Base-by-base conservation (phyloP, 371 early-diverging fungal species). In the Actinomucor elegans region DNA sequence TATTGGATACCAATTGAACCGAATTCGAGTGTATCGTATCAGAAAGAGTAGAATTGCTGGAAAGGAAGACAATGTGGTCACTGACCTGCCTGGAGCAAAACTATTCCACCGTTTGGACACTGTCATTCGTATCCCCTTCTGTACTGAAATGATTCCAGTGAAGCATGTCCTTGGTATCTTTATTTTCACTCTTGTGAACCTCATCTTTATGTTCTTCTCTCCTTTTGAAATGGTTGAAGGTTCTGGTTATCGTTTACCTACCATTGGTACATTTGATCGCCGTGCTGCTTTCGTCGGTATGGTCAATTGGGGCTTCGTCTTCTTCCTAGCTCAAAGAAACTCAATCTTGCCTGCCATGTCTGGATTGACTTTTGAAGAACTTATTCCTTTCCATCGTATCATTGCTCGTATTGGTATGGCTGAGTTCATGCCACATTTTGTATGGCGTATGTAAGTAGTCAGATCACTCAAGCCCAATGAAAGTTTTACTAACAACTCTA, bases 341-440 rank as follows among this genome's bases (percentile, higher is more conserved):
- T 67, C 67, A 9, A 41, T 77, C 23, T 37, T 77, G 7, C 57
- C 71, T 7, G 54, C 61, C 21, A 73, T 77, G 67, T 67, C 67
- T 23, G 77, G 77, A 29, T 31, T 73, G 12, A 67, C 71, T 9
- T 71, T 73, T 58, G 74, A 77, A 55, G 61, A 61, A 3, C 35
- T 77, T 8, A 59, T 77, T 28, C 77, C 77, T 17, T 77, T 57
- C 47, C 77, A 77, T 61, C 77, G 77, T 4, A 71, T 71, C 61
- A 17, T 77, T 28, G 71, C 74, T 27, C 67, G 74, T 26, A 54
- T 77, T 52, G 77, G 77, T 14, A 52, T 73, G n/a, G 48, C 53
- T 2, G 69, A 77, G 41, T 67, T 63, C 34, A 44, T 77, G 0
- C 69, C 71, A 32, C 77, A 77, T 37, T 63, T 73, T 57, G 66